A percentile compares a stretch with the other conserved stretches of the same genome.
These are phyloP conservation scores for Globisporangium splendens DNA, from an alignment of 352 stramenopile species.

Conservation along the genomic window DNA sequence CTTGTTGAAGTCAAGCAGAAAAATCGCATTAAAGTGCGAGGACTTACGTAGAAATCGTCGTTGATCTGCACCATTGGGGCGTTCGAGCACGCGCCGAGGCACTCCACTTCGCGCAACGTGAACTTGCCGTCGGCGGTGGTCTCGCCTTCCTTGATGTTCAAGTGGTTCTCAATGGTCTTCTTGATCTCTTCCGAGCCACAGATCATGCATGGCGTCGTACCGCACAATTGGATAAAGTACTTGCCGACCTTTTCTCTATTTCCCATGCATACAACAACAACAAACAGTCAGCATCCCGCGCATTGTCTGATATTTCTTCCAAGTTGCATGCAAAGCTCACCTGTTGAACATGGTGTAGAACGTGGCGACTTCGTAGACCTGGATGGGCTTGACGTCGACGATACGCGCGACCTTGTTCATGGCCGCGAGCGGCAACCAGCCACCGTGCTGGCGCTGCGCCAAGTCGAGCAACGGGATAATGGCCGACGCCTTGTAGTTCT, in stretches of 20 bases:
- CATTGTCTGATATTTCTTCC: too few relatives aligned
- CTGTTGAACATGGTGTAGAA: conserved; percentile 99
- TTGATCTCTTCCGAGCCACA: conserved; percentile 99
- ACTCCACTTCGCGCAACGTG: conserved; percentile 99
- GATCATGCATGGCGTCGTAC: conserved; percentile 99
- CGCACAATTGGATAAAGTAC: conserved; percentile 97
- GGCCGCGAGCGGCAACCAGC: conserved; percentile 96
- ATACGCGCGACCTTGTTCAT: conserved; percentile 99
- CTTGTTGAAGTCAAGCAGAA: conserved; percentile 15
- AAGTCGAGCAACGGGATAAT: conserved; percentile 99
- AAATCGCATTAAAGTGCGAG: conserved; percentile 11
- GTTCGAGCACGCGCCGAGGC: conserved; percentile 98
- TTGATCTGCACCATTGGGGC: conserved; percentile 99
- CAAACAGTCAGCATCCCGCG: conserved; percentile 1
- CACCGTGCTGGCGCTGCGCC: conserved; percentile 94
- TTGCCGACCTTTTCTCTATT: conserved; percentile 89
- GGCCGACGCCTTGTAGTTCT: conserved; percentile 98
- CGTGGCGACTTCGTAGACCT: conserved; percentile 99
- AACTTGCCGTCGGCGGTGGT: conserved; percentile 78
- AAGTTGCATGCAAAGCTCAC: not conserved
- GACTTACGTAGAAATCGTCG: conserved; percentile 93
- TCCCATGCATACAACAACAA: conserved; percentile 11
- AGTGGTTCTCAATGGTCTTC: conserved; percentile 96
- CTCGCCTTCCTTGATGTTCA: conserved; percentile 96
- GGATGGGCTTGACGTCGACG: conserved; percentile 93